Conservation (phyloP, 2,329 filamentous ascomycete species). For the Sclerotiophoma versabilis region DNA sequence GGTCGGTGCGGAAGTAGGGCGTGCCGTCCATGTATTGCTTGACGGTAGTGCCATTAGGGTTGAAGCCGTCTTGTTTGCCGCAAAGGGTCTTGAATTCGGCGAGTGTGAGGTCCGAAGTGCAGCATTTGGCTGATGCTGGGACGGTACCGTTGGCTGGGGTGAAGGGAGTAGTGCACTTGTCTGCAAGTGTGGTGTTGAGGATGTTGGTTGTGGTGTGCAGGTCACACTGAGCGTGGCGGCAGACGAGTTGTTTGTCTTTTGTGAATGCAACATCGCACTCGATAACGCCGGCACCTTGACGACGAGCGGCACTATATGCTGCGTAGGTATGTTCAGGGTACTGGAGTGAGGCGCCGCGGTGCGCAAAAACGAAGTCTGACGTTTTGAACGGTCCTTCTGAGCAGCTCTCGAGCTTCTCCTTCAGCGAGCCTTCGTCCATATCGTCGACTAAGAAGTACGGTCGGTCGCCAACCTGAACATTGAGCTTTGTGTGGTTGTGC, state of each 20-base stretch:
- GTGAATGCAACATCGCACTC: conserved; percentile 51
- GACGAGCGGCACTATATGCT: conserved; percentile 40
- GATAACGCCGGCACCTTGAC: conserved; percentile 47
- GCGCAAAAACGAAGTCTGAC: conserved; percentile 45
- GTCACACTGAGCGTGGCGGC: conserved; percentile 49
- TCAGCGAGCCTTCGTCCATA: conserved; percentile 49
- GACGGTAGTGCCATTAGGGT: conserved; percentile 66
- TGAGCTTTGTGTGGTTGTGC: conserved; percentile 29
- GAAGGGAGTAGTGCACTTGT: conserved; percentile 49
- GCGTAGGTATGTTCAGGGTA: conserved; percentile 47
- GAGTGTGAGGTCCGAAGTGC: conserved; percentile 74
- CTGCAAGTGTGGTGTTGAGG: conserved; percentile 44
- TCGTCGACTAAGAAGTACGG: conserved; percentile 48
- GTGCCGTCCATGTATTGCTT: conserved; percentile 66
- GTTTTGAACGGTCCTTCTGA: conserved; percentile 46
- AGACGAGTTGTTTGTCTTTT: conserved; percentile 48
- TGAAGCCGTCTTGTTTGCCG: conserved; percentile 69
- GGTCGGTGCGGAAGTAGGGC: conserved; percentile 68
- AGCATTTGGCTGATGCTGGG: conserved; percentile 69
- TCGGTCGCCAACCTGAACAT: conserved; percentile 46
- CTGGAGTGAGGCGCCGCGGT: conserved; percentile 47
- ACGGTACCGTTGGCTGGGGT: conserved; percentile 41
- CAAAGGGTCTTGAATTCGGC: conserved; percentile 72
- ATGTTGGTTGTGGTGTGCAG: conserved; percentile 50
- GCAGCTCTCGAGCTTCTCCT: conserved; percentile 47